Conservation (phyloP, 768 basidiomycete genomes). For the Ramaria sp. region DNA sequence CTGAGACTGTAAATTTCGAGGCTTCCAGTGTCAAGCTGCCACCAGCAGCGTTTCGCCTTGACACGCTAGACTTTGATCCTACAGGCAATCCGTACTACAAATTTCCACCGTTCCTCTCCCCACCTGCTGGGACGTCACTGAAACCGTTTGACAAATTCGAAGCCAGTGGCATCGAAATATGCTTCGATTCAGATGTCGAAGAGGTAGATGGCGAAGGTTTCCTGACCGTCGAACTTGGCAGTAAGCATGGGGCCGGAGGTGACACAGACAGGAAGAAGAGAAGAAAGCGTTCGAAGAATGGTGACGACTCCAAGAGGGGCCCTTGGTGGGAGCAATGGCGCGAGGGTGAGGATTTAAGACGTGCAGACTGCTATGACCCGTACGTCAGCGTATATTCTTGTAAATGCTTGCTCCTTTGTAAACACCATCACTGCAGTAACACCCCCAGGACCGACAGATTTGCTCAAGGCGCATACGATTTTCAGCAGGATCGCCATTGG, state of each 20-base stretch:
- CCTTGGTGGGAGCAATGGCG: constrained; percentile 71
- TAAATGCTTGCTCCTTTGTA: background rate
- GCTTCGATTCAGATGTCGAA: constrained; percentile 24
- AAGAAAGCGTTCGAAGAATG: constrained; percentile 21
- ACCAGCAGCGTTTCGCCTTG: background rate
- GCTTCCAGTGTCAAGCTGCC: background rate
- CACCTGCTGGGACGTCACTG: constrained; percentile 27
- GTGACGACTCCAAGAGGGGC: constrained; percentile 15
- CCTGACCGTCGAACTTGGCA: constrained; percentile 46
- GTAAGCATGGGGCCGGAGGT: constrained; percentile 49
- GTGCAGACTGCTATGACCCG: constrained; percentile 37
- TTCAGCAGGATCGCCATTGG: constrained; percentile 33
- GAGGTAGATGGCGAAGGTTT: constrained; percentile 62
- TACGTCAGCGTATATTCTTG: constrained; percentile 22
- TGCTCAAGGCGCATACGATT: constrained; percentile 48
- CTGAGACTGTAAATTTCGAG: background rate
- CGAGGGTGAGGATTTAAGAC: constrained; percentile 41
- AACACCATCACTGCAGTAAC: constrained; percentile 23
- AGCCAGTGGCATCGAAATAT: constrained; percentile 44
- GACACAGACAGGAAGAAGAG: constrained; percentile 43
- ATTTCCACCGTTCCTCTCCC: constrained; percentile 39
- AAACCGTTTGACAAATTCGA: constrained; percentile 48
- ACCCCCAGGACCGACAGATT: constrained; percentile 42
- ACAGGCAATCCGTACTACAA: constrained; percentile 16
- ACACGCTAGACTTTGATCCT: constrained; percentile 8